These are phyloP conservation scores for Dictyostelium intermedium DNA, from an alignment of 78 protist species.

Conservation along the genomic window DNA sequence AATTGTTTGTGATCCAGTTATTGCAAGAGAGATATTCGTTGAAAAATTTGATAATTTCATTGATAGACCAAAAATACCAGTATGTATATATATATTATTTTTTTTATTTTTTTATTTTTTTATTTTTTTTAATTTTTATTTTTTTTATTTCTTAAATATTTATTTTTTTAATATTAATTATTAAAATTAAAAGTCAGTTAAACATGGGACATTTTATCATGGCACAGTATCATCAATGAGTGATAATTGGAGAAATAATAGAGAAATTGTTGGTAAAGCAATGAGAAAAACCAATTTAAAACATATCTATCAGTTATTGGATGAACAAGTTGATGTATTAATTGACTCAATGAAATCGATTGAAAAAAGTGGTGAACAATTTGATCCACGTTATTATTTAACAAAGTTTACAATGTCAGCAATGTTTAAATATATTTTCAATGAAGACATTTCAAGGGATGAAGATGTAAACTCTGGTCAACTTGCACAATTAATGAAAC, in stretches of 20 bases:
- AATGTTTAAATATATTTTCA: neutral
- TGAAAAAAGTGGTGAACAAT: neutral
- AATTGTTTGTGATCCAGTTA: neutral
- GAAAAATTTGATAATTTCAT: slow-evolving; percentile 48
- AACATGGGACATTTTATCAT: neutral
- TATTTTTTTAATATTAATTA: too few relatives aligned
- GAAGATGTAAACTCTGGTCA: neutral
- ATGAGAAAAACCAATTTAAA: slow-evolving; percentile 41
- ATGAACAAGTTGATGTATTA: slow-evolving; percentile 10
- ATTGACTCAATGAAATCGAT: neutral
- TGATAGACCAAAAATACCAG: neutral
- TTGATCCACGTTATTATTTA: neutral
- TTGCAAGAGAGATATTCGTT: slow-evolving; percentile 31
- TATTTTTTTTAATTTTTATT: neutral
- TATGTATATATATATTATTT: neutral
- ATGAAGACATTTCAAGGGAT: neutral
- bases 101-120: neutral
- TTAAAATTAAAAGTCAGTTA: neutral
- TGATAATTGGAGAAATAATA: slow-evolving; percentile 12
- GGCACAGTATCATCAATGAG: neutral
- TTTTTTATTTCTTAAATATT: neutral
- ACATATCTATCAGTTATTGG: neutral
- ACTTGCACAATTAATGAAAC: neutral
- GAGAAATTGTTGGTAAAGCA: slow-evolving; percentile 21
- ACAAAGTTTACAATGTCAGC: neutral